Evolutionary conservation across 768 basidiomycete genomes (phyloP).

Genomic region (Phaeotremella skinneri): DNA sequence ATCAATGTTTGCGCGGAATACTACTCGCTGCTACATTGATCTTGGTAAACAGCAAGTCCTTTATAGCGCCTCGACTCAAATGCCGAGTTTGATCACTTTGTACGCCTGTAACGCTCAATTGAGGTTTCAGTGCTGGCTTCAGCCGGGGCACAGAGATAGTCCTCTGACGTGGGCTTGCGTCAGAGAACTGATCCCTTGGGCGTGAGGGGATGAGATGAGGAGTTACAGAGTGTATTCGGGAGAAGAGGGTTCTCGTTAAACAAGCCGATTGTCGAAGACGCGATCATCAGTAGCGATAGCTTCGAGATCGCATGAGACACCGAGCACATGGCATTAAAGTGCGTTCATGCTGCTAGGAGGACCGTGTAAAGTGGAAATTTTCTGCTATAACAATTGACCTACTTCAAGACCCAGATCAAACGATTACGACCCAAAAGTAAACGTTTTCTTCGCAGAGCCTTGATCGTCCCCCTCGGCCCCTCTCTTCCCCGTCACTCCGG

Average conservation of each 20-base stretch:
- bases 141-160: not conserved
- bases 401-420: not conserved
- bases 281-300: too few species aligned
- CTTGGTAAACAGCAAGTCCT: constrained; percentile 14
- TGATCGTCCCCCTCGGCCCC: not conserved
- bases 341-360: not conserved
- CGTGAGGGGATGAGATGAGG: not conserved
- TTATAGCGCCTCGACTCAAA: constrained; percentile 6
- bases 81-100: not conserved
- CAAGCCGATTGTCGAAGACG: not conserved
- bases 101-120: not conserved
- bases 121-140: not conserved
- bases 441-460: not conserved
- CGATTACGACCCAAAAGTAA: not conserved
- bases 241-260: not conserved
- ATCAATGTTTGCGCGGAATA: constrained; percentile 14
- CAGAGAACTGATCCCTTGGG: constrained; percentile 2
- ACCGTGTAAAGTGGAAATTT: not conserved
- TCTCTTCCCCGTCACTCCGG: not conserved
- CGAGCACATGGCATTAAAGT: too few species aligned
- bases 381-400: not conserved
- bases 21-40: constrained; percentile 12
- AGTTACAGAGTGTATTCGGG: too few species aligned
- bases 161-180: not conserved
- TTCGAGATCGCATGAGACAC: too few species aligned